Base-by-base conservation (phyloP, 352 stramenopile species). In the Peronospora destructor region DNA sequence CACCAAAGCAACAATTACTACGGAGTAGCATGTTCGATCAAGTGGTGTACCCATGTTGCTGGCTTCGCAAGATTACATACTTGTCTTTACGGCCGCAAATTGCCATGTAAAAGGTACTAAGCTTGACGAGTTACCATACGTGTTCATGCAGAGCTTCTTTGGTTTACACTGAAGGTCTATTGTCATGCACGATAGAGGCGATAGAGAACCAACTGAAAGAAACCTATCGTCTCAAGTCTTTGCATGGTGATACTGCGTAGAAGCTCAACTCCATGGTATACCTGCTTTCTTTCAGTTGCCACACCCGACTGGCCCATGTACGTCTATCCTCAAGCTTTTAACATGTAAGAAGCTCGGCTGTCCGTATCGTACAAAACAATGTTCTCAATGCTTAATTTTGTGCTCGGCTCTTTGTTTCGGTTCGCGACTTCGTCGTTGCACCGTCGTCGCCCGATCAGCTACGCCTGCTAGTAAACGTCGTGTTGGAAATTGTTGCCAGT, bases 361-460 rank as follows among this genome's bases (percentile, higher is more conserved):
- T 6, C 32, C 11, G 6, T 25, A 19, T 50, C 64, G 16, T 44
- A 37, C n/a, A 61, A 49, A 28, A 32, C 51, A 0, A 37, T 79
- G 16, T 17, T 77, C n/a, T n/a, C n/a, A 14, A 71, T 78, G 49
- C 43, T 82, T 10, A 78, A 73, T 9, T 62, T 87, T 23, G 68
- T 85, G 21, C 68, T 92, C 10, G 75, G 76, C 2, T 53, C 81
- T 16, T 59, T 90, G 2, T 85, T 90, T 37, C 78, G 73, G 2
- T 85, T 80, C 16, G 76, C 78, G 10, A 84, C 76, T n/a, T n/a
- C 1, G 83, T 87, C 49, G 85, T 89, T 33, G 69, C 73, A 16
- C 64, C 62, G 12, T 78, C 70, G n/a, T 78, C 71, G 0, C 68
- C 67, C 0, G 66, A 89, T 39, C 73, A 80, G 29, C 45, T 89